These are phyloP conservation scores for Heracleum sosnowskyi DNA, from an alignment of 129 eudicot genomes.

Conservation along the genomic window DNA sequence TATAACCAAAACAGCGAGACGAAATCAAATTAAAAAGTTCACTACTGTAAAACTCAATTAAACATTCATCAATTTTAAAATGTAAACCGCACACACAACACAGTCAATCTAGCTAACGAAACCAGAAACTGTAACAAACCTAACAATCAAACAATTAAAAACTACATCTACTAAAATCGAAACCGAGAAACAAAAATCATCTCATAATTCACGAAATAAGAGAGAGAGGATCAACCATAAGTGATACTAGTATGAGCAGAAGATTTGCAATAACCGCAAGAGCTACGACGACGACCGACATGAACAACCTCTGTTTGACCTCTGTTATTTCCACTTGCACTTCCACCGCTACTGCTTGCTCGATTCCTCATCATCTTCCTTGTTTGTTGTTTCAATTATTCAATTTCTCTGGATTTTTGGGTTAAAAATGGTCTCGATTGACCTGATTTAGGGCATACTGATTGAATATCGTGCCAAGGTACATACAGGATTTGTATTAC, in stretches of 20 bases:
- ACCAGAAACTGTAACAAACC: background rate
- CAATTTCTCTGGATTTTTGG: background rate
- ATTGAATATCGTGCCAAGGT: too few species aligned
- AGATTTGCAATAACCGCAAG: conserved; percentile 90
- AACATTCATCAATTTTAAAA: background rate
- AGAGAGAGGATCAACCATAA: conserved; percentile 44
- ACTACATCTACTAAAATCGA: background rate
- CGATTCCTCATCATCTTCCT: conserved; percentile 56
- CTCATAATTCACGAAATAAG: background rate
- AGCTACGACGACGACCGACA: conserved; percentile 67
- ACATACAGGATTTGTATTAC: background rate
- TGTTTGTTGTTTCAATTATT: background rate
- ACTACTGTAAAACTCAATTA: background rate
- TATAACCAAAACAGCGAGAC: too few species aligned
- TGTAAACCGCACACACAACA: background rate
- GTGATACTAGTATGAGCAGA: conserved; percentile 54
- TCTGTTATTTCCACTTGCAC: conserved; percentile 25
- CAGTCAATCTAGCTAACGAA: background rate
- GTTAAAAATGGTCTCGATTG: too few species aligned
- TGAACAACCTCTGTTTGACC: conserved; percentile 66
- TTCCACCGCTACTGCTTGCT: conserved; percentile 49
- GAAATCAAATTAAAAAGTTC: background rate
- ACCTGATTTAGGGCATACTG: too few species aligned
- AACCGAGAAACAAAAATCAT: background rate
- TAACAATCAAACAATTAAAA: background rate